phyloP scores from a whole-genome alignment of 257 asterid species.

The Paraleonurus japonicus region DNA sequence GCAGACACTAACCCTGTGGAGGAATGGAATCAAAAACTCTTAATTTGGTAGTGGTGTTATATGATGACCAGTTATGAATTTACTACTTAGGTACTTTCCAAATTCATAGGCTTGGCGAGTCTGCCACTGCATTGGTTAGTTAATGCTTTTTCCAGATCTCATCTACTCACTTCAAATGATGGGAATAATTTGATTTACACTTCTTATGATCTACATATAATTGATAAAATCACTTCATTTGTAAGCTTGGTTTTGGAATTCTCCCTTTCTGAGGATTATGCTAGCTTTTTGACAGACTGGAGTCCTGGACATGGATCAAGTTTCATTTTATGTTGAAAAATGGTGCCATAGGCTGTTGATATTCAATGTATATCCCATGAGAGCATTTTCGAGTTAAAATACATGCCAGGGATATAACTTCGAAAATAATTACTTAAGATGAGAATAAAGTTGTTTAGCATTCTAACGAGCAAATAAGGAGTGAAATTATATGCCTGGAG shows the following conservation, averaged over 20 bases:
- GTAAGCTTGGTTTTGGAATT: not conserved
- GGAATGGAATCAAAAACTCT: not conserved
- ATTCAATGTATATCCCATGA: not conserved
- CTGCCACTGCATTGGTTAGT: too few species aligned
- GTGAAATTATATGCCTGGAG: not conserved
- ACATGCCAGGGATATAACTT: not conserved
- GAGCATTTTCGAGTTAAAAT: not conserved
- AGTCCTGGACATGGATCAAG: not conserved
- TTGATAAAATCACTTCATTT: not conserved
- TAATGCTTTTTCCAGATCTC: not conserved
- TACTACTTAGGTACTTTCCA: not conserved
- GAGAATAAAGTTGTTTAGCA: not conserved
- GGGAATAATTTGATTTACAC: not conserved
- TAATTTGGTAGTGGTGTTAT: not conserved
- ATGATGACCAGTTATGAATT: not conserved
- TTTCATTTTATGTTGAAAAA: constrained; percentile 3
- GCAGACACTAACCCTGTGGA: not conserved
- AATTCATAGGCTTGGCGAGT: not conserved
- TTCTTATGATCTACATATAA: not conserved
- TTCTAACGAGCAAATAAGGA: not conserved
- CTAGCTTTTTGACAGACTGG: not conserved
- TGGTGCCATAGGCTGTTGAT: not conserved
- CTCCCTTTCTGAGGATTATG: not conserved
- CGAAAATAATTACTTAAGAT: not conserved
- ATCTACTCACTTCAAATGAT: not conserved